Evolutionary conservation across 345 rosid species (phyloP).

Genomic region (Eucalyptus regnans): DNA sequence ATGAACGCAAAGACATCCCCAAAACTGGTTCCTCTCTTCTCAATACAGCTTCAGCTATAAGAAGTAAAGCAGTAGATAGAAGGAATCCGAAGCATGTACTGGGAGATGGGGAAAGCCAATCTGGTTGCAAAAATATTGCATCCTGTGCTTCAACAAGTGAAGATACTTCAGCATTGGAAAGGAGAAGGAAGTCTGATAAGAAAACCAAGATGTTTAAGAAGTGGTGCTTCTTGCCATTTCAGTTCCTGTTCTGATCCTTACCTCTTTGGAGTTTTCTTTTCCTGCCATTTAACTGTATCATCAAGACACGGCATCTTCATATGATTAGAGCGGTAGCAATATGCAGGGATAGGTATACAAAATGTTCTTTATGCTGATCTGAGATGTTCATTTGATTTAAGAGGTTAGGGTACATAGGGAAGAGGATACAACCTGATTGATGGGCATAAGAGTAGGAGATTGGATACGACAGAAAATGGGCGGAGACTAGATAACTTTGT

Average conservation of each 20-base stretch:
- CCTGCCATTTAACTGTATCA: not conserved
- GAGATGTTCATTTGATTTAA: not conserved
- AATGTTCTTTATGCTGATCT: not conserved
- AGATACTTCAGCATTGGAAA: not conserved
- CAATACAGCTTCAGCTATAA: not conserved
- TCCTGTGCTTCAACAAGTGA: not conserved
- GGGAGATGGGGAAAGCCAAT: not conserved
- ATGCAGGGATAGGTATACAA: not conserved
- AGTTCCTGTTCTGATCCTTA: not conserved
- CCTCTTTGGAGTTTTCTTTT: not conserved
- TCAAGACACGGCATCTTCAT: not conserved
- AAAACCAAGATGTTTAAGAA: slow-evolving; percentile 9
- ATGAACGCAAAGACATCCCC: not conserved
- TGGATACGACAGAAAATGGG: not conserved
- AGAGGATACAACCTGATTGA: not conserved
- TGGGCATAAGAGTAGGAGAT: not conserved
- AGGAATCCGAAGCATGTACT: not conserved
- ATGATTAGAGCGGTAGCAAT: not conserved
- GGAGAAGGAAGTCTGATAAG: slow-evolving; percentile 2
- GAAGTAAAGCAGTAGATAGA: not conserved
- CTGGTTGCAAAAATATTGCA: not conserved
- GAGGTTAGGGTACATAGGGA: not conserved
- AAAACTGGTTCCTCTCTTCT: not conserved
- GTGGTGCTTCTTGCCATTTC: slow-evolving; percentile 27
- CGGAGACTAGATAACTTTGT: not conserved